Evolutionary conservation across 345 rosid genomes (phyloP), one percentile per base, ranked within the genome.

Genomic region (Rubroshorea leprosula): DNA sequence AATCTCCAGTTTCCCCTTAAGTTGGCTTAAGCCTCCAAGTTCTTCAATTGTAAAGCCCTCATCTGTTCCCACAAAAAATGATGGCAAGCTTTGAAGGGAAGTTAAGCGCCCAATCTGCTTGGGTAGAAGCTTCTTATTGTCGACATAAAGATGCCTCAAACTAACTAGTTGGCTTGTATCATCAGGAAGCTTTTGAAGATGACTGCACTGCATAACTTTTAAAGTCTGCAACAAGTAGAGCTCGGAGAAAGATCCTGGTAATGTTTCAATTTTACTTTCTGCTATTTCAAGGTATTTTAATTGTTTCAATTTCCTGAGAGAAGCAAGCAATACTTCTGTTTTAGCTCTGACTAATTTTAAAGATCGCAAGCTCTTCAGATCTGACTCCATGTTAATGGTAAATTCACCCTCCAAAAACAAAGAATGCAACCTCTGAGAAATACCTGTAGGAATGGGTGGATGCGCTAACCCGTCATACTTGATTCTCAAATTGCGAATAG

Each of bases 221-320:
- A 62, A n/a, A 0, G 65, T 51, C 57, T 62, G 65, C 58, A 62
- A 23, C 23, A 39, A 50, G 58, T 57, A 68, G 14, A 68, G 63
- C 31, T 21, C n/a, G 21, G 47, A 20, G 54, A 56, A 43, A 15
- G 58, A 62, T 52, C 18, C 17, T 10, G 39, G 56, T 9, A 52
- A 26, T 0, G 3, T 26, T 26, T 35, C 24, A 35, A 52, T 52
- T 1, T 23, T 50, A 23, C 18, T 50, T 50, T 11, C 24, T 23
- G 54, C 23, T 17, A 50, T 23, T 26, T 50, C 27, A 50, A 50
- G 29, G 54, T 50, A 50, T 15, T 19, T 23, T 23, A 50, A 50
- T 22, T 50, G 54, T 23, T n/a, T 24, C 54, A 51, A 23, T 22
- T 51, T 51, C 17, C 54, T 17, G 25, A 51, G 2, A 51, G 3